Conservation (phyloP, 208 protist species). For the Naegleria gruberi region DNA sequence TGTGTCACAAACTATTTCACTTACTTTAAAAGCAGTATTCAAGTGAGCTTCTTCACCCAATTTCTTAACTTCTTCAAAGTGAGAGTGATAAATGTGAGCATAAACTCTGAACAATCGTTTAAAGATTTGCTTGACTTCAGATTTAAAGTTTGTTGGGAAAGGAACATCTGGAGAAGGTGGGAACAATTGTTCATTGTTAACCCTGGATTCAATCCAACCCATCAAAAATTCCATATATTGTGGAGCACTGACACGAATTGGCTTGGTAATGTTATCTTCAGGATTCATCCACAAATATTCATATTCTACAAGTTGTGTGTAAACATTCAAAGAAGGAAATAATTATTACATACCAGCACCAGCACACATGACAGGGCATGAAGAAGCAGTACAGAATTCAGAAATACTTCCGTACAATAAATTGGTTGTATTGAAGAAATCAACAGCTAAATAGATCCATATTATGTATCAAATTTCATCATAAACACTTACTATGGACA, state of each 20-base stretch:
- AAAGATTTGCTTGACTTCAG: slow-evolving; percentile 85
- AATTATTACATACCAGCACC: slow-evolving; percentile 45
- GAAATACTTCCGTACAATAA: slow-evolving; percentile 95
- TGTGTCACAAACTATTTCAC: slow-evolving; percentile 32
- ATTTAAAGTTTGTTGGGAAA: slow-evolving; percentile 62
- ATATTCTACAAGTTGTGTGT: slow-evolving; percentile 37
- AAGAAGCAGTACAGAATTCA: slow-evolving; percentile 92
- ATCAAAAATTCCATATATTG: slow-evolving; percentile 96
- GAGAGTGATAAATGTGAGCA: slow-evolving; percentile 97
- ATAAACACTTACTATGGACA: not conserved
- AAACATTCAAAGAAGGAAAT: too few species aligned
- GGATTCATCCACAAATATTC: slow-evolving; percentile 96
- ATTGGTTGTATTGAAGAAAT: slow-evolving; percentile 99
- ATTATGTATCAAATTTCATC: not conserved
- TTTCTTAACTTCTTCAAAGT: slow-evolving; percentile 84
- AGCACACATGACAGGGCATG: slow-evolving; percentile 90
- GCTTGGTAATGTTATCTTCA: slow-evolving; percentile 74
- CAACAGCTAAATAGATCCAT: slow-evolving; percentile 53
- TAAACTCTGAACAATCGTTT: slow-evolving; percentile 96
- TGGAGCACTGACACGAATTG: slow-evolving; percentile 78
- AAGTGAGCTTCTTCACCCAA: slow-evolving; percentile 92
- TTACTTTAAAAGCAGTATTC: slow-evolving; percentile 85
- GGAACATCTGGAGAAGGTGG: slow-evolving; percentile 52
- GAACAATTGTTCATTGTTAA: slow-evolving; percentile 93
- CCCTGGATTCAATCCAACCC: slow-evolving; percentile 91